A percentile compares a stretch with the other conserved stretches of the same genome.
phyloP scores from a whole-genome alignment of 306 rosid genomes.

The Quercus ilex region DNA sequence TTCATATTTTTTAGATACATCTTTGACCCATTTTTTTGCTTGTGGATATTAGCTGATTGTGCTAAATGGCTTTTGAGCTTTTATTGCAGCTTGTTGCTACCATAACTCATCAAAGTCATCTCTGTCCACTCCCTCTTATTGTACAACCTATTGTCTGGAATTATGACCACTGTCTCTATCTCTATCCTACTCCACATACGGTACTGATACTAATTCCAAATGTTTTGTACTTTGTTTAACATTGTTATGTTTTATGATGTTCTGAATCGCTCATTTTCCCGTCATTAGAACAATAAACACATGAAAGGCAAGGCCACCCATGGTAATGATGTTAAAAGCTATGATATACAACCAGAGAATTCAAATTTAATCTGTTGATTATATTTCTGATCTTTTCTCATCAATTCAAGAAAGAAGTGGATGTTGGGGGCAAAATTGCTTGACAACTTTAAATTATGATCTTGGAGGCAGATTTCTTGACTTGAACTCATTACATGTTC shows the following conservation, averaged over 20 bases:
- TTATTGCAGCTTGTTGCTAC: constrained; percentile 91
- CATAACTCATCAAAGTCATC: constrained; percentile 96
- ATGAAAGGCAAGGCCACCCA: background rate
- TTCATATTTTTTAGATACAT: constrained; percentile 14
- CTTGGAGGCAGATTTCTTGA: background rate
- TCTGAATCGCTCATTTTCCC: background rate
- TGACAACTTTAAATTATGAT: background rate
- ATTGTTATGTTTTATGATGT: background rate
- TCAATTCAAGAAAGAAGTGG: background rate
- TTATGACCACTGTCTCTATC: constrained; percentile 79
- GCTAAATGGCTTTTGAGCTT: constrained; percentile 22
- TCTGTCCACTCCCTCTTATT: constrained; percentile 78
- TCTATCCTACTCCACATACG: constrained; percentile 93
- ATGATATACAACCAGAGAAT: background rate
- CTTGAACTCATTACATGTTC: background rate
- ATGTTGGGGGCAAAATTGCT: background rate
- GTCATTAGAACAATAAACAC: background rate
- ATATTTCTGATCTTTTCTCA: background rate
- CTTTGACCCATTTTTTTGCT: background rate
- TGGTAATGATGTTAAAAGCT: background rate
- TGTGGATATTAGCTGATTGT: constrained; percentile 9
- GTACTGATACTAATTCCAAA: constrained; percentile 31
- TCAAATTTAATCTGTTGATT: background rate
- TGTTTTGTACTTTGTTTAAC: background rate
- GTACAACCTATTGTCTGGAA: constrained; percentile 92